phyloP scores from a whole-genome alignment of 768 basidiomycete species.

The Termitomyces sp. region DNA sequence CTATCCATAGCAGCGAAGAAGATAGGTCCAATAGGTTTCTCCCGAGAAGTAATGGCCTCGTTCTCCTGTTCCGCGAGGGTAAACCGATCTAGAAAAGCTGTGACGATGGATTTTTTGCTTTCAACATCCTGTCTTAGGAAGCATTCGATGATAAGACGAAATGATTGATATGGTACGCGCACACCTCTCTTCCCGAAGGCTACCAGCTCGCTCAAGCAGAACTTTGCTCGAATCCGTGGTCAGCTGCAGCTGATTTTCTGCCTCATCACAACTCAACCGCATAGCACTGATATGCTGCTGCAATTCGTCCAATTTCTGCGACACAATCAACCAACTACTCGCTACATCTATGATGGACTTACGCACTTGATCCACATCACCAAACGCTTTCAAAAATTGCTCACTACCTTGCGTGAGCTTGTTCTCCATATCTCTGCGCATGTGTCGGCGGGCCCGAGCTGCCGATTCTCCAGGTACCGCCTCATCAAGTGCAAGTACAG shows the following conservation, averaged over 20 bases:
- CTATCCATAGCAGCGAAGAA: constrained; percentile 90
- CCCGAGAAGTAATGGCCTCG: constrained; percentile 70
- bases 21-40: constrained; percentile 63
- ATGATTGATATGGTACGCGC: constrained; percentile 18
- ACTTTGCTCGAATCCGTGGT: constrained; percentile 76
- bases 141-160: not conserved
- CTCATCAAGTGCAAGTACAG: constrained; percentile 21
- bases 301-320: constrained; percentile 78
- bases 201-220: constrained; percentile 79
- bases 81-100: constrained; percentile 79
- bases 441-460: constrained; percentile 66
- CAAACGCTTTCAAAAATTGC: constrained; percentile 79
- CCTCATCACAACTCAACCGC: constrained; percentile 78
- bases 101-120: constrained; percentile 66
- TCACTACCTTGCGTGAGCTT: constrained; percentile 78
- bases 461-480: constrained; percentile 57
- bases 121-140: constrained; percentile 58
- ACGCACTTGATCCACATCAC: constrained; percentile 87
- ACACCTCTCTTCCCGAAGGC: constrained; percentile 67
- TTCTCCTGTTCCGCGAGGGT: constrained; percentile 73
- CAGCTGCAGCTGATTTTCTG: constrained; percentile 66
- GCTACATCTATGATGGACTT: constrained; percentile 1
- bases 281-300: constrained; percentile 76
- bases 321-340: constrained; percentile 3
- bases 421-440: constrained; percentile 81